Evolutionary conservation across 2,329 filamentous ascomycete species (phyloP), one percentile per base, ranked within the genome.

Genomic region (Pseudophaeomoniella oleicola): DNA sequence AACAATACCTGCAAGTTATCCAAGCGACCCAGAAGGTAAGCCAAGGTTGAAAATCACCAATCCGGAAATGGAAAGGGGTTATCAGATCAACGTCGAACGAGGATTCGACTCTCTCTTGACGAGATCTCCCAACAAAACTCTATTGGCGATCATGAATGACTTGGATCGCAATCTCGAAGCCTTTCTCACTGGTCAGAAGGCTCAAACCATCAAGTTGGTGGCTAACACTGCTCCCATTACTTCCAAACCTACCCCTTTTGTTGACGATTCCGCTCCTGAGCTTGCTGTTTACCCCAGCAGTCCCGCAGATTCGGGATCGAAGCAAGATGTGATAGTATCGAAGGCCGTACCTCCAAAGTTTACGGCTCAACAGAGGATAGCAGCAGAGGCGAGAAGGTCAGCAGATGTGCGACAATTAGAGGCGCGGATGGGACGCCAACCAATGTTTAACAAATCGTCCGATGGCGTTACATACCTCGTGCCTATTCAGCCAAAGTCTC

Each of bases 41-140:
- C 75, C 82, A 27, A 62, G 59, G 12, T 60, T 90, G 37, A 67
- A 66, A 13, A 72, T 88, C 35, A 63, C 59, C 40, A 86, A 87
- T 50, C 69, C 71, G 43, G 76, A 77, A 45, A 82, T 85, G 47
- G 78, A 76, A 2, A 64, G 76, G 42, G 78, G 75, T 1, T 87
- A 81, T 51, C 71, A 78, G 48, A 71, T 82, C 54, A 88, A 87
- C 55, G 71, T 90, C 27, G 81, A 86, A 52, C 68, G 64, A 44
- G 82, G 81, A 5, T 90, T 84, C 62, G 72, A 78, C 41, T 64
- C 59, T 29, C 65, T 88, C 35, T 72, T 73, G 0, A 56, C 67
- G 30, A 69, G 71, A 17, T 49, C 55, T 31, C 64, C 69, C 30
- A 60, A 60, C 3, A 67, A 59, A 4, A 83, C 78, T 0, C 58